Evolutionary conservation across 2,329 filamentous ascomycete species (phyloP).

Genomic region (Colletotrichum musicola): DNA sequence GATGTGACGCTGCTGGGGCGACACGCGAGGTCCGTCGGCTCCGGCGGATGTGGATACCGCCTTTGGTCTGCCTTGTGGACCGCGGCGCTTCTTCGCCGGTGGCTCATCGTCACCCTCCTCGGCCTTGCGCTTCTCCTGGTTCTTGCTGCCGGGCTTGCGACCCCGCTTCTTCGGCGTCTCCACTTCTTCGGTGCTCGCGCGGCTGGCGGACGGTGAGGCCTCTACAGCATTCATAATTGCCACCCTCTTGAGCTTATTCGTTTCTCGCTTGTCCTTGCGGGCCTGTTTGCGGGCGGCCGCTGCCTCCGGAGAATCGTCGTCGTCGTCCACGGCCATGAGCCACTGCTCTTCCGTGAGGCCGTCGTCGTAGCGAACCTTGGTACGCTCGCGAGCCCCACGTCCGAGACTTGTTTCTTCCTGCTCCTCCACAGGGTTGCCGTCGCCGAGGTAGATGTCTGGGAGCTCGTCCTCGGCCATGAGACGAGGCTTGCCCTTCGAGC

Average conservation of each 20-base stretch:
- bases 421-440: constrained; percentile 84
- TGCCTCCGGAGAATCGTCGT: constrained; percentile 93
- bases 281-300: constrained; percentile 92
- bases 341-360: constrained; percentile 98
- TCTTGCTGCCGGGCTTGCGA: constrained; percentile 80
- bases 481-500: constrained; percentile 76
- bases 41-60: constrained; percentile 43
- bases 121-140: constrained; percentile 87
- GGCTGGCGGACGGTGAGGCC: constrained; percentile 83
- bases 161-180: constrained; percentile 85
- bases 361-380: constrained; percentile 94
- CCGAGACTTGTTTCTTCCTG: constrained; percentile 82
- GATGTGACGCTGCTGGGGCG: constrained; percentile 76
- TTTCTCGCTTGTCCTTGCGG: constrained; percentile 81
- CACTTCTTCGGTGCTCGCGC: constrained; percentile 83
- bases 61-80: constrained; percentile 78
- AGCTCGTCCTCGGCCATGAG: constrained; percentile 90
- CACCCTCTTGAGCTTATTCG: constrained; percentile 77
- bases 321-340: constrained; percentile 97
- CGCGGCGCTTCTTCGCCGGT: constrained; percentile 82
- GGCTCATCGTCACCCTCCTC: constrained; percentile 82
- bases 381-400: constrained; percentile 94
- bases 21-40: constrained; percentile 61
- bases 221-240: constrained; percentile 53
- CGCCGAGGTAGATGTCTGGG: constrained; percentile 92